phyloP scores from a whole-genome alignment of 306 rosid species.

The Cucumis cinereus region DNA sequence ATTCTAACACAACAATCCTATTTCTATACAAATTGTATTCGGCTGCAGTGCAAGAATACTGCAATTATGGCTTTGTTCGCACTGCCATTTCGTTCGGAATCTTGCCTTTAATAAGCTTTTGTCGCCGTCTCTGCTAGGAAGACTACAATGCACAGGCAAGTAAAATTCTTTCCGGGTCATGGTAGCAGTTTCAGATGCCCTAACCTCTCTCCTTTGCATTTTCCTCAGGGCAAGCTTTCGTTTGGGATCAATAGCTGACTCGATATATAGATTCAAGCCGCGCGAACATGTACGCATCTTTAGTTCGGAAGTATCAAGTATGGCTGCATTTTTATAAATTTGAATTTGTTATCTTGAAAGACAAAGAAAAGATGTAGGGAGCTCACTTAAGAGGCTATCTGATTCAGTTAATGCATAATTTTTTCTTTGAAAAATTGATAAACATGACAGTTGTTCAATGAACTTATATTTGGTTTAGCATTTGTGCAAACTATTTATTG shows the following conservation, averaged over 20 bases:
- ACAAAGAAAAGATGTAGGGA: not conserved
- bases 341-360: not conserved
- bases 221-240: not conserved
- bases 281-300: not conserved
- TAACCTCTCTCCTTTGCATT: not conserved
- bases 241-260: constrained; percentile 1
- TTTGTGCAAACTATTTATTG: not conserved
- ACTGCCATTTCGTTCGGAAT: not conserved
- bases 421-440: not conserved
- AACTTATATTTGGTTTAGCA: not conserved
- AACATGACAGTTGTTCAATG: not conserved
- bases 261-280: not conserved
- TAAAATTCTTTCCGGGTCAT: not conserved
- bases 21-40: not conserved
- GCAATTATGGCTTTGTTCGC: not conserved
- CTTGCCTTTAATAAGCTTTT: not conserved
- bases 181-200: not conserved
- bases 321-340: not conserved
- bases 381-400: not conserved
- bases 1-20: too few species aligned
- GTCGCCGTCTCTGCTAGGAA: not conserved
- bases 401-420: not conserved
- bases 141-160: constrained; percentile 1
- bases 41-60: not conserved
- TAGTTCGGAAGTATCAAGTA: not conserved